Evolutionary conservation across 2,329 filamentous ascomycete species (phyloP).

Genomic region (Xylariaceae sp.): DNA sequence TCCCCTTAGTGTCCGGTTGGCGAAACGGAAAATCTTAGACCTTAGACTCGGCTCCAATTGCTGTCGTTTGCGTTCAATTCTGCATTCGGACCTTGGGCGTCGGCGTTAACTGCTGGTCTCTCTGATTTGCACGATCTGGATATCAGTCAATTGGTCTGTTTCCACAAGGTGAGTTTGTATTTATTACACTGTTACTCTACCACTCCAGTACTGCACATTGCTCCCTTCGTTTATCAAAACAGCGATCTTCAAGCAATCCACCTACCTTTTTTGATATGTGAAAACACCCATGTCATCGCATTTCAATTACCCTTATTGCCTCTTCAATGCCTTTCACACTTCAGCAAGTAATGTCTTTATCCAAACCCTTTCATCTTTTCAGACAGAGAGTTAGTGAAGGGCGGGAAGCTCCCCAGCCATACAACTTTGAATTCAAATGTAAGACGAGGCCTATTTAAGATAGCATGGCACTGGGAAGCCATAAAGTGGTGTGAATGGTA

Average conservation of each 20-base stretch:
- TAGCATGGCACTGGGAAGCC: no score
- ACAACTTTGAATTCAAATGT: no score
- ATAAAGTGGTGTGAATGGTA: no score
- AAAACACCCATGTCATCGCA: no score
- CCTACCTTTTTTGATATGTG: no score
- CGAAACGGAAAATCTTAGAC: conserved; percentile 30
- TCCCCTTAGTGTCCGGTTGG: conserved; percentile 26
- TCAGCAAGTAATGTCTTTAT: not conserved
- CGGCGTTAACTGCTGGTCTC: conserved; percentile 44
- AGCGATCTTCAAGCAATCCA: no score
- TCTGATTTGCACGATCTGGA: conserved; percentile 43
- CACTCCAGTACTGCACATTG: not conserved
- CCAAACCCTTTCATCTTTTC: no score
- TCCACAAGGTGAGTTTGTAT: conserved; percentile 31
- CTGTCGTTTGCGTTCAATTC: conserved; percentile 41
- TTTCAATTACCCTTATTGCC: no score
- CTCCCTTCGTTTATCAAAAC: no score
- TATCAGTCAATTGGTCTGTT: conserved; percentile 39
- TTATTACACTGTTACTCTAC: not conserved
- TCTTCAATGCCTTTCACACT: not conserved
- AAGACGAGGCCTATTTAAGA: no score
- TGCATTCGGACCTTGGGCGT: conserved; percentile 42
- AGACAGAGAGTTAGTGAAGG: no score
- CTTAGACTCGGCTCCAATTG: conserved; percentile 38
- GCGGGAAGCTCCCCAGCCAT: no score